Evolutionary conservation across 2,329 filamentous ascomycete genomes (phyloP), one percentile per base, ranked within the genome.

Genomic region (Colletotrichum gigasporum): DNA sequence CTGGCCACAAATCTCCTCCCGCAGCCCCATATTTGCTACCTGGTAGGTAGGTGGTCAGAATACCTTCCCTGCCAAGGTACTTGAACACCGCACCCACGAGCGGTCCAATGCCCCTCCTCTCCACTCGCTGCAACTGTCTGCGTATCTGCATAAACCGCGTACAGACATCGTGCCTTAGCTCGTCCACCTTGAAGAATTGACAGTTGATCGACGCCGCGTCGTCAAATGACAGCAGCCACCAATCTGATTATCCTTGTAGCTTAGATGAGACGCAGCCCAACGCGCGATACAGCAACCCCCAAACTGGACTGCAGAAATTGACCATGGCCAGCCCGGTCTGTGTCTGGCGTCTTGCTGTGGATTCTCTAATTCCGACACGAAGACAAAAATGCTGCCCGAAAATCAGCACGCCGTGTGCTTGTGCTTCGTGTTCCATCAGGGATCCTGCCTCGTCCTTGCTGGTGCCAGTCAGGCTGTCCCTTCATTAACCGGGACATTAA

Each of bases 121-220:
- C 39, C 28, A 35, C 52, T 45, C 26, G 16, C 14, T 55, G 18
- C 24, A 26, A 53, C 10, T 20, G 30, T 32, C 22, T 3, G 16
- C 30, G 30, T 32, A 7, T 12, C 30, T 5, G 30, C 7, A 37
- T 12, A 8, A 45, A 26, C 42, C 24, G 26, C 42, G 20, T 45
- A 10, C 26, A 48, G 16, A 5, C 5, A 10, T 12, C 9, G 51
- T n/a, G n/a, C n/a, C n/a, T n/a, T n/a, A n/a, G n/a, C n/a, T n/a
- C n/a, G n/a, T n/a, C n/a, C n/a, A n/a, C n/a, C n/a, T 30, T 48
- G 51, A 56, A 61, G 41, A 41, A 56, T 56, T 30, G 12, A 8
- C 16, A 32, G 5, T 51, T 28, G 50, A 28, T 59, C 3, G 47
- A 52, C 48, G 18, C 18, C 30, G 39, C 28, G 28, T 37, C 26